Evolutionary conservation across 371 early-diverging fungal species (phyloP), one percentile per base, ranked within the genome.

Genomic region (Sporodiniella umbellata): DNA sequence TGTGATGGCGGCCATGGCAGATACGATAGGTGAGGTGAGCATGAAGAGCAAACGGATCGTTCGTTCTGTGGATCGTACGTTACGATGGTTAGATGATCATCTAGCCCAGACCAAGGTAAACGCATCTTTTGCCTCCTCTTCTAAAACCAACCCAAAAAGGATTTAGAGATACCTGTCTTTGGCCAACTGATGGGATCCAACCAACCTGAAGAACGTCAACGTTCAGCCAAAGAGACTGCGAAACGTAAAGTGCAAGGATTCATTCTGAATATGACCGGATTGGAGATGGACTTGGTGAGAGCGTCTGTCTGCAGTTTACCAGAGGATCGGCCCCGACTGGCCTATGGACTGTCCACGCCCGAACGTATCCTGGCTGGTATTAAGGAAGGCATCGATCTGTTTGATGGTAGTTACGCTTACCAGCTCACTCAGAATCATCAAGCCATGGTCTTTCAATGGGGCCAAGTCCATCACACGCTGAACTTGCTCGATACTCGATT

Each of bases 331-430:
- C 81, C 79, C 11, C 51, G 74, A 45, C 12, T 81, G 18, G 71
- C 62, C 0, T 79, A 78, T 56, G 76, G 79, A 17, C 56, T 77
- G 30, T 57, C 70, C 8, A 58, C 72, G 4, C 23, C 59, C 71
- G 87, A 88, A 60, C 69, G 74, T 12, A 80, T 86, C n/a, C 58
- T 91, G 39, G 62, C 60, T 23, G 86, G 81, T 7, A 70, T 91
- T 28, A 57, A 69, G 0, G 43, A 70, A 5, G 91, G 91, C 2
- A 75, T 86, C 30, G 91, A 91, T 56, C 45, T 91, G 45, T 88
- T 91, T 57, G 87, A 89, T 59, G 79, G 82, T 8, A 80, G 73
- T 28, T 77, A 73, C 51, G 73, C 71, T 25, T 67, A 61, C 49
- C 68, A 63, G 35, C 59, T 60, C 11, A 78, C 78, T 0, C 68